phyloP scores from a whole-genome alignment of 2,329 filamentous ascomycete species.

The Fusarium sp. region DNA sequence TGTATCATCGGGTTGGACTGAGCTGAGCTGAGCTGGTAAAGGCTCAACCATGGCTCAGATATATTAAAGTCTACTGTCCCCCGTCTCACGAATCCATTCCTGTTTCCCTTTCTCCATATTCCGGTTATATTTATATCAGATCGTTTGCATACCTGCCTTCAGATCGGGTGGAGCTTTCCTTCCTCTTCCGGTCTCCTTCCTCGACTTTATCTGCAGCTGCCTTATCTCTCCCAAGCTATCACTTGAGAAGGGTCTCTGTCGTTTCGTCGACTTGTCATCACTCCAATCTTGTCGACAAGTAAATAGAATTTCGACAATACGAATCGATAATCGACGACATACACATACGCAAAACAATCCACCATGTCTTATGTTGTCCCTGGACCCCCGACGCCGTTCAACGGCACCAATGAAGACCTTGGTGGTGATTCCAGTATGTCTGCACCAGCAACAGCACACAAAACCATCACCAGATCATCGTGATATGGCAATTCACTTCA shows the following conservation, averaged over 20 bases:
- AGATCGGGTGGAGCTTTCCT: constrained; percentile 23
- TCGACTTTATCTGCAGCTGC: constrained; percentile 9
- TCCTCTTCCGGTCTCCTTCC: constrained; percentile 15
- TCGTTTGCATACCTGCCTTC: constrained; percentile 21
- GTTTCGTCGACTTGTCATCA: constrained; percentile 3
- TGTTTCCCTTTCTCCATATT: constrained; percentile 13
- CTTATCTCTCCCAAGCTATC: background rate
- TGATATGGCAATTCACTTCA: background rate
- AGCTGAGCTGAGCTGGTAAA: background rate
- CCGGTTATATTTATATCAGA: constrained; percentile 18
- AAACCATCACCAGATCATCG: background rate
- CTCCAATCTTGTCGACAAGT: background rate
- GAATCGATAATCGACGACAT: constrained; percentile 20
- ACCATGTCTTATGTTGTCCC: constrained; percentile 68
- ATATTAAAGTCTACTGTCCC: constrained; percentile 34
- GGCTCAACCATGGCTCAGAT: constrained; percentile 13
- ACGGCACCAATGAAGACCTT: constrained; percentile 68
- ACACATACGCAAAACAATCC: constrained; percentile 12
- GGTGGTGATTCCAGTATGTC: constrained; percentile 82
- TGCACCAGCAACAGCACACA: constrained; percentile 1
- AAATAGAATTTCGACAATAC: constrained; percentile 8
- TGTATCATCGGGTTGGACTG: background rate
- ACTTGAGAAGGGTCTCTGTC: constrained; percentile 10
- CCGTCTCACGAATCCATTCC: constrained; percentile 12
- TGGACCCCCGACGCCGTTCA: constrained; percentile 67